Percentiles rank a stretch among this genome's conserved stretches.
These are phyloP conservation scores for Chlorella variabilis DNA, from an alignment of 163 green algal genomes.

Conservation along the genomic window DNA sequence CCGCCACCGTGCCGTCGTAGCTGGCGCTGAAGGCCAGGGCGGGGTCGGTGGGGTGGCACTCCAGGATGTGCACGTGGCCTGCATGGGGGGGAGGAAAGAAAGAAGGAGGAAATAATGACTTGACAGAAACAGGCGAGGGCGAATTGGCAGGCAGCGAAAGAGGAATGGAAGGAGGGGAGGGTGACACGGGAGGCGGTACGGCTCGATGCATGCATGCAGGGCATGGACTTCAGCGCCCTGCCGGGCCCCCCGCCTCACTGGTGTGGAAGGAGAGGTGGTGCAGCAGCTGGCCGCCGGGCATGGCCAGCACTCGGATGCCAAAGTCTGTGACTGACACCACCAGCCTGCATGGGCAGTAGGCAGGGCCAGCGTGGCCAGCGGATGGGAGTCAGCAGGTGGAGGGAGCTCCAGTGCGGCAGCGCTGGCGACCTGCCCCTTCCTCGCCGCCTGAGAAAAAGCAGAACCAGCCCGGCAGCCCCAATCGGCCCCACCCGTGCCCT, in stretches of 20 bases:
- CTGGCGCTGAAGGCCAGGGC: constrained; percentile 70
- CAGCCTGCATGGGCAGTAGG: constrained; percentile 28
- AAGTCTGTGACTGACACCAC: constrained; percentile 66
- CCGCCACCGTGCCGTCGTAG: constrained; percentile 77
- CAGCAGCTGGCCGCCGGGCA: constrained; percentile 40
- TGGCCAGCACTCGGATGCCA: constrained; percentile 66
- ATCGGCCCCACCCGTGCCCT: no score
- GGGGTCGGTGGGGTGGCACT: constrained; percentile 70
- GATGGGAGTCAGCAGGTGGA: not conserved
- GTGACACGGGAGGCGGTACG: no score
- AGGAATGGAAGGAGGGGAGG: no score
- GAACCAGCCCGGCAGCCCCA: constrained; percentile 23
- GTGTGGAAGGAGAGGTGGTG: constrained; percentile 57
- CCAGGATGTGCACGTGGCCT: constrained; percentile 66
- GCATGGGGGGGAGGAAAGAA: not conserved
- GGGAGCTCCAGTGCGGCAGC: no score
- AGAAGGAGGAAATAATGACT: no score
- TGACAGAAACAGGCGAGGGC: no score
- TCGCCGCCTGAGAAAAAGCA: constrained; percentile 1
- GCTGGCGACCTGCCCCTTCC: no score
- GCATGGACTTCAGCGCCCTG: no score
- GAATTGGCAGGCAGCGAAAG: no score
- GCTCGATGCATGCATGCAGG: no score
- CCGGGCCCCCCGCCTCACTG: no score
- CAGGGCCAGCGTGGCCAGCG: not conserved